phyloP scores from a whole-genome alignment of 768 basidiomycete species.

The Megacollybia marginata region DNA sequence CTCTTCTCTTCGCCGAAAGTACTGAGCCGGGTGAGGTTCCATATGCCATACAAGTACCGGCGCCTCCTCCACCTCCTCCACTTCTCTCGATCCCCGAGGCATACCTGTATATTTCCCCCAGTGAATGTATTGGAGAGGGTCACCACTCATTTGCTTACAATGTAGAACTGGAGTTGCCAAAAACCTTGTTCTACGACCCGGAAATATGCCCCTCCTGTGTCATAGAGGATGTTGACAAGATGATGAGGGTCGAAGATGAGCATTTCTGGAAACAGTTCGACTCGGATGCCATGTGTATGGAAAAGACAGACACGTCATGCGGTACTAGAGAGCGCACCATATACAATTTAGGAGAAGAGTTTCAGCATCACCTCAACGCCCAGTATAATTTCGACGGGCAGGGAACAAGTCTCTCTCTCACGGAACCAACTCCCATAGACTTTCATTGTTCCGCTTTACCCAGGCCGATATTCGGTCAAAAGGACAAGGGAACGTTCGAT shows the following conservation, averaged over 20 bases:
- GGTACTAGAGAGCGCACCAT: neutral
- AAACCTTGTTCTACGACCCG: conserved; percentile 25
- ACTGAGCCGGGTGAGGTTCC: conserved; percentile 14
- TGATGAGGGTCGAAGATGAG: neutral
- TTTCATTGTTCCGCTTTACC: neutral
- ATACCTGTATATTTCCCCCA: conserved; percentile 41
- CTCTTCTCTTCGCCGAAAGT: neutral
- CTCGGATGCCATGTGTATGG: conserved; percentile 18
- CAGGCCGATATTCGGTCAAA: neutral
- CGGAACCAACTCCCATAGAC: neutral
- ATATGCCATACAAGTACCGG: conserved; percentile 12
- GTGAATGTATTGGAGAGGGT: conserved; percentile 30
- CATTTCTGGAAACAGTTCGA: conserved; percentile 5
- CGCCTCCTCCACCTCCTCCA: conserved; percentile 11
- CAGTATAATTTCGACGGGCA: neutral
- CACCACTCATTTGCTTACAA: conserved; percentile 47
- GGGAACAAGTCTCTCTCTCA: neutral
- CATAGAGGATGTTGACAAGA: conserved; percentile 17
- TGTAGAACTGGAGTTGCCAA: conserved; percentile 47
- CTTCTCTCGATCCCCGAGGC: conserved; percentile 22
- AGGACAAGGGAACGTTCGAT: neutral
- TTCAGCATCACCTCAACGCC: neutral
- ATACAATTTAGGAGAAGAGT: neutral
- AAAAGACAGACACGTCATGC: neutral
- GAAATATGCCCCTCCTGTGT: conserved; percentile 33